These are phyloP conservation scores for Hygrophorus pudorinus DNA, from an alignment of 768 basidiomycete genomes.

Conservation along the genomic window DNA sequence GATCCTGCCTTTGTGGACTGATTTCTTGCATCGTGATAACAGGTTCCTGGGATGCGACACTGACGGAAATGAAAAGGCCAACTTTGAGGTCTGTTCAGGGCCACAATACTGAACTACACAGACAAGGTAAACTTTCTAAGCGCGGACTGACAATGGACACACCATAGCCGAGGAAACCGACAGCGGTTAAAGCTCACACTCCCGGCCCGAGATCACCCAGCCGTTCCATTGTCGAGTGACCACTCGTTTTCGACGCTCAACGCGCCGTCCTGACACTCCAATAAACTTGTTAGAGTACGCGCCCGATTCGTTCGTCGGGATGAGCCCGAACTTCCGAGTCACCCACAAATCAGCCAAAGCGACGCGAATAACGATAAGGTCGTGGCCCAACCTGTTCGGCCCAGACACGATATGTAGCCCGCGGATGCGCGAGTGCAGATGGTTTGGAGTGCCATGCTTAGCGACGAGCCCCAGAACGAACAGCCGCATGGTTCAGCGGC, in stretches of 20 bases:
- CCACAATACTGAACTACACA: too few relatives aligned
- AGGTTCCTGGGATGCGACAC: too few relatives aligned
- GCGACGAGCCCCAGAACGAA: not conserved
- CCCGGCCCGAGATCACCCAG: not conserved
- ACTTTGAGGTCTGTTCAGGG: too few relatives aligned
- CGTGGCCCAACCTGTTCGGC: not conserved
- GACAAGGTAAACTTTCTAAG: too few relatives aligned
- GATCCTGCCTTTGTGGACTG: too few relatives aligned
- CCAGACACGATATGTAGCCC: slow-evolving; percentile 1
- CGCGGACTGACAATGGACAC: too few relatives aligned
- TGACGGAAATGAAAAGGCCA: too few relatives aligned
- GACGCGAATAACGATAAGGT: not conserved
- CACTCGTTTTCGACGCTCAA: not conserved
- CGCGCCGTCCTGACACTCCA: not conserved
- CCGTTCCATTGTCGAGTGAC: not conserved
- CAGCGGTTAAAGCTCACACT: not conserved
- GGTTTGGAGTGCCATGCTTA: not conserved
- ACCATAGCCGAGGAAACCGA: too few relatives aligned
- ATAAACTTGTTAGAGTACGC: slow-evolving; percentile 3
- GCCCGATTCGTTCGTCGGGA: slow-evolving; percentile 1
- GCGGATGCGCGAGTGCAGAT: not conserved
- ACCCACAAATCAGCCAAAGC: not conserved
- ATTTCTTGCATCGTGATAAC: too few relatives aligned
- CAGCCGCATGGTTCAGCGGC: not conserved
- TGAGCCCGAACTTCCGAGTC: slow-evolving; percentile 1